Percentiles rank a stretch among this genome's conserved stretches.
These are phyloP conservation scores for Aspergillus ochraceoroseus DNA, from an alignment of 2,329 filamentous ascomycete genomes.

Conservation along the genomic window DNA sequence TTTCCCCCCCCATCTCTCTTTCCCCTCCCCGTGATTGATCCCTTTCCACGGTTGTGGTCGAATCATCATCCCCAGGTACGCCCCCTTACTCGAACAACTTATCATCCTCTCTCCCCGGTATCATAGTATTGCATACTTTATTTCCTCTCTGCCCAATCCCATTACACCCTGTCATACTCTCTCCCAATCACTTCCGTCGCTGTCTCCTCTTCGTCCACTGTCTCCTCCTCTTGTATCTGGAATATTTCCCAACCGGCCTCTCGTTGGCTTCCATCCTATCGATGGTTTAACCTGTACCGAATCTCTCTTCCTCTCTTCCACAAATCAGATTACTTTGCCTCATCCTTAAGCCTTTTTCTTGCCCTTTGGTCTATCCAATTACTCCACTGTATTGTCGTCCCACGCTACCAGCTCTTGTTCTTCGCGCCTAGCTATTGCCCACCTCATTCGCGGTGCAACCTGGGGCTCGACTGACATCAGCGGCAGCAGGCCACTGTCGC, in stretches of 20 bases:
- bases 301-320: slow-evolving; percentile 8
- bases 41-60: slow-evolving; percentile 22
- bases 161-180: slow-evolving; percentile 12
- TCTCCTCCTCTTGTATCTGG: neutral
- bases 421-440: slow-evolving; percentile 10
- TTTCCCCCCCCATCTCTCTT: slow-evolving; percentile 19
- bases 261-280: slow-evolving; percentile 17
- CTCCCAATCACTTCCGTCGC: slow-evolving; percentile 15
- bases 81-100: slow-evolving; percentile 15
- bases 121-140: slow-evolving; percentile 18
- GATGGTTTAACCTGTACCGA: slow-evolving; percentile 11
- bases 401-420: slow-evolving; percentile 3
- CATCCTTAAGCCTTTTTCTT: slow-evolving; percentile 12
- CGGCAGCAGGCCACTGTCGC: slow-evolving; percentile 22
- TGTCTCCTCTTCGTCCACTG: slow-evolving; percentile 7
- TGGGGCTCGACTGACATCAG: slow-evolving; percentile 27
- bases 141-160: slow-evolving; percentile 19
- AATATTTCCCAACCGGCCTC: no score
- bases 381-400: no score
- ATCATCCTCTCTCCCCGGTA: slow-evolving; percentile 2
- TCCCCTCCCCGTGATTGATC: slow-evolving; percentile 20
- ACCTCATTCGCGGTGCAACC: slow-evolving; percentile 21
- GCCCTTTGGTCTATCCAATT: slow-evolving; percentile 11
- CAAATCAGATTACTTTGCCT: slow-evolving; percentile 19
- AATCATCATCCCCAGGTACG: slow-evolving; percentile 27